Evolutionary conservation across 441 rosid species (phyloP).

Genomic region (Aquilaria agallochum): DNA sequence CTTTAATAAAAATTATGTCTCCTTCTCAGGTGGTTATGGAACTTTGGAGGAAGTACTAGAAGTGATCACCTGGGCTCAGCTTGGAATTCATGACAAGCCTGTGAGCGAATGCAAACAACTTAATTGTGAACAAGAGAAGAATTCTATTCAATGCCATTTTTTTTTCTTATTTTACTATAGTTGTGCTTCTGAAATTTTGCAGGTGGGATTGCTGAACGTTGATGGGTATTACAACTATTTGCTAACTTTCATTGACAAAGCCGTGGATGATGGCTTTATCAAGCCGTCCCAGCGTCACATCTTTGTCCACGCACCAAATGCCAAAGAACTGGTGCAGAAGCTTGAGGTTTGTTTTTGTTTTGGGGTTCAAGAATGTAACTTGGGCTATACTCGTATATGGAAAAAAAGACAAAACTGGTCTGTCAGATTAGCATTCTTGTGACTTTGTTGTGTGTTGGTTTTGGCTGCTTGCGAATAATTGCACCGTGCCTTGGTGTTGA

Average conservation of each 20-base stretch:
- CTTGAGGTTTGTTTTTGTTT: constrained; percentile 66
- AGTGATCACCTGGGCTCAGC: constrained; percentile 96
- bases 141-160: no score
- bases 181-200: constrained; percentile 15
- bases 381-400: constrained; percentile 7
- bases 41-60: constrained; percentile 89
- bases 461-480: constrained; percentile 22
- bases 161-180: background rate
- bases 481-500: constrained; percentile 11
- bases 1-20: background rate
- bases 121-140: background rate
- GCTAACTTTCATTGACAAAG: constrained; percentile 88
- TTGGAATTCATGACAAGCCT: constrained; percentile 97
- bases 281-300: constrained; percentile 83
- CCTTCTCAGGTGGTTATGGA: constrained; percentile 83
- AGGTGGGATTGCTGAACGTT: constrained; percentile 95
- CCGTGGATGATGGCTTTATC: constrained; percentile 95
- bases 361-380: constrained; percentile 8
- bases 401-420: constrained; percentile 21
- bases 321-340: constrained; percentile 84
- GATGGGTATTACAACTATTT: constrained; percentile 89
- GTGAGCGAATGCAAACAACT: constrained; percentile 32
- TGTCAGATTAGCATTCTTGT: constrained; percentile 11
- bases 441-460: background rate
- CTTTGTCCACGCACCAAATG: constrained; percentile 85